A percentile compares a stretch with the other conserved stretches of the same genome.
Evolutionary conservation across 2,329 filamentous ascomycete genomes (phyloP).

Genomic region (Penicillium oxalicum): DNA sequence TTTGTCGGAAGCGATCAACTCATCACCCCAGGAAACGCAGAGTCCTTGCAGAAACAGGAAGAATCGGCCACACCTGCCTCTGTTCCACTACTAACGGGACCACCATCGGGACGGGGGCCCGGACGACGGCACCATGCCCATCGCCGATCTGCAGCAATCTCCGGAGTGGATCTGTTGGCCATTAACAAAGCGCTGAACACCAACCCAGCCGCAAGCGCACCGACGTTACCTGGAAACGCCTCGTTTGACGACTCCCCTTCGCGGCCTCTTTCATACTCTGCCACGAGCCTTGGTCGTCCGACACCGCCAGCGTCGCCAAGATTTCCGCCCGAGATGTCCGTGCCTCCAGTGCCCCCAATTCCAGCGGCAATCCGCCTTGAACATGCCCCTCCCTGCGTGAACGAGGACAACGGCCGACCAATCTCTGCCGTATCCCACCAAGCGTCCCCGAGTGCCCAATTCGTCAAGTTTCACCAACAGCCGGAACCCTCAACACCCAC

Average conservation of each 20-base stretch:
- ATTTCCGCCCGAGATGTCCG: slow-evolving; percentile 9
- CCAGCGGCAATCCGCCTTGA: slow-evolving; percentile 15
- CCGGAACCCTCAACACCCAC: slow-evolving; percentile 26
- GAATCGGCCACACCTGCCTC: slow-evolving; percentile 19
- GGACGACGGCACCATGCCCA: slow-evolving; percentile 68
- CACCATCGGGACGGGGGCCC: slow-evolving; percentile 41
- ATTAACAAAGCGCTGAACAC: slow-evolving; percentile 43
- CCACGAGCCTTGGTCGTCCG: slow-evolving; percentile 23
- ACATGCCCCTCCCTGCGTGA: slow-evolving; percentile 9
- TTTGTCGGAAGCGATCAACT: slow-evolving; percentile 64
- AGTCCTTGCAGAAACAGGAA: slow-evolving; percentile 36
- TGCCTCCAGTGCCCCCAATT: slow-evolving; percentile 11
- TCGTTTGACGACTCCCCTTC: slow-evolving; percentile 27
- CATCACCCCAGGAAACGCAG: slow-evolving; percentile 58
- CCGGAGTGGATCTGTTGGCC: slow-evolving; percentile 68
- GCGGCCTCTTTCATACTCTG: slow-evolving; percentile 32
- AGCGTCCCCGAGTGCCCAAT: slow-evolving; percentile 67
- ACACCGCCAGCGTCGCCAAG: slow-evolving; percentile 32
- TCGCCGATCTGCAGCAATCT: slow-evolving; percentile 73
- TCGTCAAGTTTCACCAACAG: slow-evolving; percentile 61
- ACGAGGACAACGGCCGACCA: slow-evolving; percentile 63
- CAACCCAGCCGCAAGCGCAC: slow-evolving; percentile 52
- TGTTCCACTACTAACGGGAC: slow-evolving; percentile 30
- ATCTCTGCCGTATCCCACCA: slow-evolving; percentile 80
- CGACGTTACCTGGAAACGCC: slow-evolving; percentile 43